Evolutionary conservation across 2,329 filamentous ascomycete genomes (phyloP), one percentile per base, ranked within the genome.

Genomic region (Apiospora arundinis): DNA sequence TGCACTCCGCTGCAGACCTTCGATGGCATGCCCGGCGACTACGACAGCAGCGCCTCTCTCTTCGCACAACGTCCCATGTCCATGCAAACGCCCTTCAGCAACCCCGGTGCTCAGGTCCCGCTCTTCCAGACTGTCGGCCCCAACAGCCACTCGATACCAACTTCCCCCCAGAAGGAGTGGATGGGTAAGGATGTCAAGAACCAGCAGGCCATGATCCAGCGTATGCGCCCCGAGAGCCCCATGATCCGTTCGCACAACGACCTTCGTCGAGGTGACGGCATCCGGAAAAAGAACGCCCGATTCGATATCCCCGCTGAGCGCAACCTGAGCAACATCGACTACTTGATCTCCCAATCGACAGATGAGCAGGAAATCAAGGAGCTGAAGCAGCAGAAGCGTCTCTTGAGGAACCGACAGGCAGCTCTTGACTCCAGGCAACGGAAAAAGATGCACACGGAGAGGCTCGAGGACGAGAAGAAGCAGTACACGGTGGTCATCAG

Each of bases 381-480:
- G 85, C 88, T 99, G 78, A 99, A 99, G 89, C 95, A 97, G 82
- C 96, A 98, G 83, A 98, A 98, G 88, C 92, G 96, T 73, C 87
- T 99, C 73, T 87, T 99, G 74, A 90, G 96, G 79, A 99, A 99
- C 84, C 91, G 96, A 79, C 95, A 98, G 85, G 96, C 96, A 83
- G 96, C 96, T 76, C 92, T 99, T 77, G 95, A 98, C 84, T 98
- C 96, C 63, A 91, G 96, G 76, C 95, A 98, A 83, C 92, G 96
- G 77, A 99, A 98, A 89, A 98, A 98, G 90, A 93, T 94, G 84
- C 95, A 98, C 85, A 98, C 96, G 45, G 96, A 98, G 85, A 92
- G 96, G 77, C 90, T 98, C 65, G 96, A 98, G 82, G 93, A 96
- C 82, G 95, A 98, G 86, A 98, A 98, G 88, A 98, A 98, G 87